A percentile compares a stretch with the other conserved stretches of the same genome.
Conservation (phyloP, 768 basidiomycete species). For the Tricholoma terreum region DNA sequence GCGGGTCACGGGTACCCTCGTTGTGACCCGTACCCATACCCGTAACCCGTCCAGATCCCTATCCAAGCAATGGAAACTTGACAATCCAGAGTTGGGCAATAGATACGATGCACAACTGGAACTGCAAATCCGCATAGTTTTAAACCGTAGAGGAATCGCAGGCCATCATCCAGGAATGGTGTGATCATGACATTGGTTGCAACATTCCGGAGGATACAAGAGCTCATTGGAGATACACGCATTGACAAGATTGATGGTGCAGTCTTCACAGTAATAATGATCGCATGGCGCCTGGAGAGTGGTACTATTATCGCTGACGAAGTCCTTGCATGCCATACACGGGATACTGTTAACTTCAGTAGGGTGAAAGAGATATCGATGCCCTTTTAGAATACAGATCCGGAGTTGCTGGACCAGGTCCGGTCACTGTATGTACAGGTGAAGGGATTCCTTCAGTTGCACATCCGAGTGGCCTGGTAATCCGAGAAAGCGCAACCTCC, state of each 20-base stretch:
- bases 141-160: constrained; percentile 1
- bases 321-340: not conserved
- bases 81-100: constrained; percentile 34
- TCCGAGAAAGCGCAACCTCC: not conserved
- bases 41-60: no score
- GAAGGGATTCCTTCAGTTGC: no score
- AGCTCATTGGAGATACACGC: constrained; percentile 36
- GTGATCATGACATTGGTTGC: constrained; percentile 24
- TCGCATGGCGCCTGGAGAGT: constrained; percentile 29
- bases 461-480: not conserved
- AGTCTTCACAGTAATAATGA: constrained; percentile 35
- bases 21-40: no score
- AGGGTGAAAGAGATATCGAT: no score
- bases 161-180: constrained; percentile 1
- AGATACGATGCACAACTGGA: constrained; percentile 12
- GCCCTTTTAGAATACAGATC: no score
- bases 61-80: constrained; percentile 42
- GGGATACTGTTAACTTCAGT: not conserved
- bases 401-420: not conserved
- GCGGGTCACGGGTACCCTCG: no score
- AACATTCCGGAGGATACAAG: constrained; percentile 42
- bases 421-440: no score
- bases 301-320: not conserved
- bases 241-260: constrained; percentile 30
- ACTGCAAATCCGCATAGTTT: constrained; percentile 16